These are phyloP conservation scores for Cladophialophora immunda DNA, from an alignment of 2,329 filamentous ascomycete species.

Conservation along the genomic window DNA sequence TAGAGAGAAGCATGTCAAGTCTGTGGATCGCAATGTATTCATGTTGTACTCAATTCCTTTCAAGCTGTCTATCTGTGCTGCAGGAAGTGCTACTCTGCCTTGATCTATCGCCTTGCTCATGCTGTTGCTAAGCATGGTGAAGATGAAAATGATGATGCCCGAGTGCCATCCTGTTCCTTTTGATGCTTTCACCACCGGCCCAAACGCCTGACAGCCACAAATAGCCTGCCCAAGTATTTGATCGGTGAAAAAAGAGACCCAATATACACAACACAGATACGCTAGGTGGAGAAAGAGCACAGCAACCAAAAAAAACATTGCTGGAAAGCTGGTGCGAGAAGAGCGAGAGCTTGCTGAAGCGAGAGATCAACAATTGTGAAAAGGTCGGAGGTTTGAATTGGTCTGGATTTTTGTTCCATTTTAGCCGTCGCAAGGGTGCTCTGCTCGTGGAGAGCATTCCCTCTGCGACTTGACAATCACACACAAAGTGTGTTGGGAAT, in stretches of 20 bases:
- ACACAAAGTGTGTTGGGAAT: neutral
- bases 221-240: constrained; percentile 2
- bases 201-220: neutral
- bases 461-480: neutral
- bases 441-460: neutral
- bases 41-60: neutral
- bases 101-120: neutral
- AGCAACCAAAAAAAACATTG: constrained; percentile 17
- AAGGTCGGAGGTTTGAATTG: constrained; percentile 15
- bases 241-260: neutral
- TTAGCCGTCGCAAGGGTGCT: neutral
- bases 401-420: constrained; percentile 18
- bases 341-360: constrained; percentile 36
- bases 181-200: neutral
- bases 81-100: neutral
- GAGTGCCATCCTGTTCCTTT: neutral
- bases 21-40: neutral
- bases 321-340: constrained; percentile 18
- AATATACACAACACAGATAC: constrained; percentile 4
- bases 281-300: constrained; percentile 10
- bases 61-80: neutral
- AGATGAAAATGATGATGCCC: neutral
- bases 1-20: neutral
- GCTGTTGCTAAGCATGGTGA: neutral
- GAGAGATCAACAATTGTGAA: constrained; percentile 36